Conservation (phyloP, 1,139 yeast species). For the Candida labiduridarum region DNA sequence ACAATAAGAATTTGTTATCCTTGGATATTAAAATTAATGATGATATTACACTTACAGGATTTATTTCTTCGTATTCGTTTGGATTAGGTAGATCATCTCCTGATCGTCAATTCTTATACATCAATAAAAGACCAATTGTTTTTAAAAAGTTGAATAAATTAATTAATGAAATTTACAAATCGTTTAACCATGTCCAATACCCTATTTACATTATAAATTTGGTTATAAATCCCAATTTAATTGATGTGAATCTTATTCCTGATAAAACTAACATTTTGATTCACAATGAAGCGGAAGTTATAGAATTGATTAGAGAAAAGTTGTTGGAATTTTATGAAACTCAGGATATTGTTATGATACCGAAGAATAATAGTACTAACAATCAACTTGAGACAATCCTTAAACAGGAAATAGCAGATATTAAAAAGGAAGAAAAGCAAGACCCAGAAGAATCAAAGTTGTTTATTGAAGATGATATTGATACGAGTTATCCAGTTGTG, state of each 20-base stretch:
- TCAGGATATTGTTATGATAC: slow-evolving; percentile 46
- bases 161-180: slow-evolving; percentile 72
- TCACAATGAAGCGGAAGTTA: slow-evolving; percentile 61
- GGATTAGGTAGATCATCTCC: slow-evolving; percentile 64
- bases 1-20: slow-evolving; percentile 57
- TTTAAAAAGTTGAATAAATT: slow-evolving; percentile 59
- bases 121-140: slow-evolving; percentile 76
- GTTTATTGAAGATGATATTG: slow-evolving; percentile 13
- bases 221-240: slow-evolving; percentile 46
- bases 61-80: slow-evolving; percentile 71
- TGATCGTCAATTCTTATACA: slow-evolving; percentile 74
- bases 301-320: slow-evolving; percentile 51
- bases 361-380: slow-evolving; percentile 24
- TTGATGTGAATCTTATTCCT: slow-evolving; percentile 90
- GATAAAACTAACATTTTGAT: slow-evolving; percentile 77
- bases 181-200: slow-evolving; percentile 68
- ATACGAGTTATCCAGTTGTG: slow-evolving; percentile 4
- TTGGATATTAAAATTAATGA: slow-evolving; percentile 37
- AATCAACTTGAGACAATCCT: not conserved
- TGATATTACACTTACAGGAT: slow-evolving; percentile 52
- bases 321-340: slow-evolving; percentile 44
- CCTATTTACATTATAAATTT: slow-evolving; percentile 76
- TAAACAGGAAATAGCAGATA: not conserved
- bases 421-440: not conserved
- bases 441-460: not conserved